Conservation (phyloP, 805 yeast genomes). For the Soucietia sequanensis region DNA sequence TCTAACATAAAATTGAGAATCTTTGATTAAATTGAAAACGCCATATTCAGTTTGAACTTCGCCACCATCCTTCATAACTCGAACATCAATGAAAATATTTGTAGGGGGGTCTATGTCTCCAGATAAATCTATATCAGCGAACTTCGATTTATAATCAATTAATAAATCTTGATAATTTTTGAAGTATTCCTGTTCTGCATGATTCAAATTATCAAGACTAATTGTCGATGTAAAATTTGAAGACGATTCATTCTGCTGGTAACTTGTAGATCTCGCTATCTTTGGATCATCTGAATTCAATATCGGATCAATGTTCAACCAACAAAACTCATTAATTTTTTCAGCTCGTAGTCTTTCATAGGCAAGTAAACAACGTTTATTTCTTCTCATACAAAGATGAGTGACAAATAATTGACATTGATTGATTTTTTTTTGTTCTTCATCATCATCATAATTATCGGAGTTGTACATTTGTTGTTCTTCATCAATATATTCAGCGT, state of each 20-base stretch:
- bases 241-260: slow-evolving; percentile 2
- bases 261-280: slow-evolving; percentile 1
- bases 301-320: slow-evolving; percentile 71
- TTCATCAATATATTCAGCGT: slow-evolving; percentile 48
- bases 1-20: slow-evolving; percentile 91
- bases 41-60: slow-evolving; percentile 98
- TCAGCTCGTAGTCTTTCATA: slow-evolving; percentile 73
- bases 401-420: slow-evolving; percentile 69
- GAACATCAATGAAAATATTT: slow-evolving; percentile 88
- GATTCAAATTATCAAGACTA: slow-evolving; percentile 55
- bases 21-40: slow-evolving; percentile 87
- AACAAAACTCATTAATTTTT: slow-evolving; percentile 62
- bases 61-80: slow-evolving; percentile 93
- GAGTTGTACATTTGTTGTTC: slow-evolving; percentile 20
- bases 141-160: slow-evolving; percentile 72
- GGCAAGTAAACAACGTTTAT: slow-evolving; percentile 86
- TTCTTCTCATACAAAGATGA: slow-evolving; percentile 75
- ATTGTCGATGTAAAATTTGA: slow-evolving; percentile 26
- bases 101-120: slow-evolving; percentile 91
- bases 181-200: slow-evolving; percentile 76
- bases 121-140: slow-evolving; percentile 80
- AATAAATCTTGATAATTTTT: slow-evolving; percentile 68
- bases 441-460: slow-evolving; percentile 18
- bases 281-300: slow-evolving; percentile 20
- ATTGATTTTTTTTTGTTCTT: slow-evolving; percentile 45